Evolutionary conservation across 2,329 filamentous ascomycete genomes (phyloP).

Genomic region (Cyphellophora europaea): DNA sequence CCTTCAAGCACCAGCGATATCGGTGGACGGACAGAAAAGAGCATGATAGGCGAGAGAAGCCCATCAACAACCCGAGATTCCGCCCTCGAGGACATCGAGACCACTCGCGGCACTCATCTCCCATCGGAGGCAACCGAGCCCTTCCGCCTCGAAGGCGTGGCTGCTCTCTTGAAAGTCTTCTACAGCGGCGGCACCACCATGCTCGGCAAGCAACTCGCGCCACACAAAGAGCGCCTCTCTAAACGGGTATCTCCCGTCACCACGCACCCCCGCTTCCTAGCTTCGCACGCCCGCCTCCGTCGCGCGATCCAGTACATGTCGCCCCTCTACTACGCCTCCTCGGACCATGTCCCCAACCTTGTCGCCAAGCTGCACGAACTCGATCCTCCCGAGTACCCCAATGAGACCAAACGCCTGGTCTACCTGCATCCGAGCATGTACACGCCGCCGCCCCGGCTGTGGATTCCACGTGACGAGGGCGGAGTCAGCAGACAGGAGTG

Average conservation of each 20-base stretch:
- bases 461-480: slow-evolving; percentile 69
- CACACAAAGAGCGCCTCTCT: background rate
- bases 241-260: background rate
- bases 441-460: slow-evolving; percentile 55
- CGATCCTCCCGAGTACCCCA: slow-evolving; percentile 48
- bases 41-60: too few species aligned
- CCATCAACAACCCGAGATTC: too few species aligned
- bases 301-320: slow-evolving; percentile 44
- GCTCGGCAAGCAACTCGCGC: background rate
- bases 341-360: background rate
- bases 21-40: background rate
- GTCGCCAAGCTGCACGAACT: slow-evolving; percentile 47
- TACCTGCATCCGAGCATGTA: slow-evolving; percentile 65
- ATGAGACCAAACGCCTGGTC: slow-evolving; percentile 53
- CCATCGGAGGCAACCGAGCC: background rate
- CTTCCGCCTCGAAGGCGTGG: background rate
- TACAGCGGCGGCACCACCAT: background rate
- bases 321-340: slow-evolving; percentile 44
- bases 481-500: slow-evolving; percentile 71
- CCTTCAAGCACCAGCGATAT: background rate
- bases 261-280: slow-evolving; percentile 12
- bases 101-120: background rate
- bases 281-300: too few species aligned
- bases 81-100: background rate
- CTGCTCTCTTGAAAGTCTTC: background rate